Evolutionary conservation across 441 rosid species (phyloP), one percentile per base, ranked within the genome.

Genomic region (Pelargonium cotyledonis): DNA sequence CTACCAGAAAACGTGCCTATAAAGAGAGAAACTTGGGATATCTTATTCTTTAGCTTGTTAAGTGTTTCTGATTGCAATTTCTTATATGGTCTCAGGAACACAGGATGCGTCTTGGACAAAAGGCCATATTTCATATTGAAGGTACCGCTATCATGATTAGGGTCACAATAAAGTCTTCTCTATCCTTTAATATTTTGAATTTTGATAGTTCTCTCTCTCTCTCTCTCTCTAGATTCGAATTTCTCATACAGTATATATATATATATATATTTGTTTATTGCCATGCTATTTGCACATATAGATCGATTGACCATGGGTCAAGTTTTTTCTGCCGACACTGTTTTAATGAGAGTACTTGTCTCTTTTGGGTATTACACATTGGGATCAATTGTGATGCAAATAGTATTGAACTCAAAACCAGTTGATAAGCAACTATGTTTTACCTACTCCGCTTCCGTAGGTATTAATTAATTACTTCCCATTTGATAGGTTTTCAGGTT

Each of bases 101-200:
- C 80, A 83, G 92, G 84, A 89, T 95, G 96, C 82, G 82, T 43
- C 78, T 80, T 6, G 99, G 96, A 72, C 96, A 95, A 76, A 95
- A 95, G 79, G 89, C 96, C 75, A 95, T 95, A 78, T 91, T 91
- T 79, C 99, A 95, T 75, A 86, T 90, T 10, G 97, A 95, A 90
- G 96, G 97, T 94, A 87, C 55, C 57, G 29, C n/a, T 19, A 57
- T 12, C 18, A 18, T 55, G 61, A 55, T 55, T 55, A 55, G 23
- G 60, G 60, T 15, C 60, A 53, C 8, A 40, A 40, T 40, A 40
- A 40, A 40, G 2, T 23, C 26, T 40, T 40, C 12, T 44, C 16
- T 10, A 15, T 47, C 49, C 1, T 55, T 14, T 7, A 18, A 7
- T 55, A 55, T 16, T 55, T 23, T 23, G 26, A 23, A 23, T 23